Evolutionary conservation across 768 basidiomycete species (phyloP).

Genomic region (Lyophyllum semitale): DNA sequence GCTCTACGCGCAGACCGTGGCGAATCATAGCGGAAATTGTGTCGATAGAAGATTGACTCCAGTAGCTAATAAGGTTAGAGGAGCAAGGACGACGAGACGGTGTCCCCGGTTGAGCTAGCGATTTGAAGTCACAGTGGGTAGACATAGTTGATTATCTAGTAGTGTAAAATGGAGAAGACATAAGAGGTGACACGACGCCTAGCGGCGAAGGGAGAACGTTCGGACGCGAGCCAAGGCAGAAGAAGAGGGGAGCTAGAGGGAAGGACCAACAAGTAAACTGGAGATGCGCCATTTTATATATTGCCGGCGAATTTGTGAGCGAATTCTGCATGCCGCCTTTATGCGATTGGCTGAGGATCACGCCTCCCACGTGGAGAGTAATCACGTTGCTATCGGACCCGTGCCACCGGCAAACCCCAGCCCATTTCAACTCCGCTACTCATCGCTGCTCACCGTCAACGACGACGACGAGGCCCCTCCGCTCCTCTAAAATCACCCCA

Average conservation of each 20-base stretch:
- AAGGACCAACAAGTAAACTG: not conserved
- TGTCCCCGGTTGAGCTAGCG: too few species aligned
- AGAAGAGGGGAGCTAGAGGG: not conserved
- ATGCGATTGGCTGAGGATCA: slow-evolving; percentile 1
- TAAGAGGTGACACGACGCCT: not conserved
- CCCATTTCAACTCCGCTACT: slow-evolving; percentile 10
- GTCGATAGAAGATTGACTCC: too few species aligned
- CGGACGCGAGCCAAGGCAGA: not conserved
- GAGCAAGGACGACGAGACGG: too few species aligned
- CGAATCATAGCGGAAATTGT: too few species aligned
- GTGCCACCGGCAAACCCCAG: not conserved
- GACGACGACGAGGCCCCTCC: slow-evolving; percentile 7
- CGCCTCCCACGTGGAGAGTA: not conserved
- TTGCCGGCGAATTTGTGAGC: not conserved
- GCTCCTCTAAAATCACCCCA: not conserved
- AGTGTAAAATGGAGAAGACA: not conserved
- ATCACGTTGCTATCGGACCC: not conserved
- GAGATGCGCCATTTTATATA: not conserved
- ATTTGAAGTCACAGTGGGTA: too few species aligned
- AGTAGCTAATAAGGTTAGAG: too few species aligned
- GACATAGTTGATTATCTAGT: too few species aligned
- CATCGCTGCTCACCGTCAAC: slow-evolving; percentile 15
- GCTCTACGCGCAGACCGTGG: too few species aligned
- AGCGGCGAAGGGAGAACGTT: not conserved
- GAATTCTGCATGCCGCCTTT: slow-evolving; percentile 1